These are phyloP conservation scores for Arabidopsis thaliana DNA, from an alignment of 345 rosid species.

Conservation along the genomic window DNA sequence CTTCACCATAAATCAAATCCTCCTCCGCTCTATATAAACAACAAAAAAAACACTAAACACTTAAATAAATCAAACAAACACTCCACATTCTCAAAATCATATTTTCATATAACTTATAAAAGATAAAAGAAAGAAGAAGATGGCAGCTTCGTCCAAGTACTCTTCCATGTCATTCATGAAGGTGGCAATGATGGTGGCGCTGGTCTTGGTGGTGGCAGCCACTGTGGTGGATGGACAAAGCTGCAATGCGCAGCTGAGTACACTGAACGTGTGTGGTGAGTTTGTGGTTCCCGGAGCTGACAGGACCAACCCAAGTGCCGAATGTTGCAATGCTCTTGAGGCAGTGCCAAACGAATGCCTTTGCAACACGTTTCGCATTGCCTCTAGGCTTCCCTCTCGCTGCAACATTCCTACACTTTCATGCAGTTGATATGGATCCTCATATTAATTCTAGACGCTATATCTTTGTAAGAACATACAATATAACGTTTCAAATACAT, in stretches of 20 bases:
- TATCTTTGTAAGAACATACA: conserved; percentile 16
- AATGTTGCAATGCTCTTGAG: conserved; percentile 69
- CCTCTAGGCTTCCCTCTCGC: conserved; percentile 69
- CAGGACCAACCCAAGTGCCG: conserved; percentile 50
- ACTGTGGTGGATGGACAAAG: conserved; percentile 49
- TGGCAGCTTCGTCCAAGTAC: conserved; percentile 23
- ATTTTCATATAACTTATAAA: background rate
- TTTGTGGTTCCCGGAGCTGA: conserved; percentile 70
- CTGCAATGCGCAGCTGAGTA: conserved; percentile 62
- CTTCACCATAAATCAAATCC: conserved; percentile 11
- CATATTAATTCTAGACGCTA: background rate
- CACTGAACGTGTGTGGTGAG: conserved; percentile 70
- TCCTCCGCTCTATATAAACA: conserved; percentile 31
- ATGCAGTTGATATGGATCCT: conserved; percentile 45
- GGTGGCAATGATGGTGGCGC: conserved; percentile 42
- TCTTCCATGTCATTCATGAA: conserved; percentile 36
- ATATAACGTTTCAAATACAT: background rate
- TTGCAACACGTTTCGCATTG: conserved; percentile 82
- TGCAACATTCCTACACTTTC: conserved; percentile 69
- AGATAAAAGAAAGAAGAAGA: conserved; percentile 25
- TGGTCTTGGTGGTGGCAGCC: conserved; percentile 40
- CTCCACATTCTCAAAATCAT: conserved; percentile 13
- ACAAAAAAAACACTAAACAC: conserved; percentile 1
- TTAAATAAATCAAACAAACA: conserved; percentile 15
- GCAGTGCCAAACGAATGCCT: conserved; percentile 68